Evolutionary conservation across 306 rosid genomes (phyloP), one percentile per base, ranked within the genome.

Genomic region (Mucuna pruriens): DNA sequence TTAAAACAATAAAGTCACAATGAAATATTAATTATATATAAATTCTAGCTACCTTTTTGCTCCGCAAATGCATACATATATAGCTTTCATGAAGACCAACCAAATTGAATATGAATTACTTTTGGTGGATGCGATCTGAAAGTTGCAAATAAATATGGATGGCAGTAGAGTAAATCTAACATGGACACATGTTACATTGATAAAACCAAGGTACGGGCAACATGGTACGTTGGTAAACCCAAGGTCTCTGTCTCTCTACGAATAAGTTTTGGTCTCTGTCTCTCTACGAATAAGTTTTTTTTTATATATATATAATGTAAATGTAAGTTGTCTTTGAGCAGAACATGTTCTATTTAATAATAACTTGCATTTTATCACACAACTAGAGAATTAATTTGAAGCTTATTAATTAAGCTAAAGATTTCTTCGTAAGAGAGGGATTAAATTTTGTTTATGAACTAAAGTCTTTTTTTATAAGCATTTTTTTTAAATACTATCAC

Each of bases 121-220:
- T 64, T 38, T 36, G 48, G 49, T 65, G 71, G 71, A 65, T 65
- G 49, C 71, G 49, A 65, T 19, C 71, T 65, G 16, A 38, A 65
- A 19, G 44, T 38, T 36, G 31, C 48, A 36, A 38, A 65, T 36
- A 65, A 65, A 65, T 19, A 65, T 9, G 49, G 71, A 65, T 17
- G 71, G 0, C 70, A 63, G 15, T 16, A 34, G 23, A 63, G 40
- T 61, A 63, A 63, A 63, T 63, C 69, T 17, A 34, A 7, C 6
- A 9, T 65, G 49, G 17, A 65, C 31, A 17, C 71, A 2, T 65
- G 48, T 38, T 36, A 38, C 2, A 9, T 65, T 9, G 9, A 65
- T 64, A 36, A 64, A 9, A 16, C 29, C 71, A 36, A 64, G 7
- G 45, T 64, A 17, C n/a, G 7, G 71, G 15, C 71, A 64, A 64